Evolutionary conservation across 192 early-diverging fungal genomes (phyloP).

Genomic region (Coemansia sp.): DNA sequence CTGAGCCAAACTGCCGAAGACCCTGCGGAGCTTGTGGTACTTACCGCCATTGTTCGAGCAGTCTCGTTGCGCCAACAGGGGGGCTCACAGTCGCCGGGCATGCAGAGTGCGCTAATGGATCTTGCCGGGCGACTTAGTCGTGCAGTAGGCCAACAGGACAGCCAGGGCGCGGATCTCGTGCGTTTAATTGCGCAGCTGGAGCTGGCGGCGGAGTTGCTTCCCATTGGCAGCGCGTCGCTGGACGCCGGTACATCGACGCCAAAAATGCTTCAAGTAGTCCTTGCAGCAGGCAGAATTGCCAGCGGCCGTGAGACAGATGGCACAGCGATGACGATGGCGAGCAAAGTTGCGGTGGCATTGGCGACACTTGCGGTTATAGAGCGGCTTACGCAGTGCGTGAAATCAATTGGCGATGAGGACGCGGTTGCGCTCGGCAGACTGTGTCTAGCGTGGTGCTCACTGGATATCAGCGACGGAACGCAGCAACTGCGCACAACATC

Average conservation of each 20-base stretch:
- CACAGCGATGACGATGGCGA: neutral
- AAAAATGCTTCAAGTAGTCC: conserved; percentile 16
- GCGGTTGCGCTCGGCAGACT: conserved; percentile 22
- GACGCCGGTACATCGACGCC: conserved; percentile 17
- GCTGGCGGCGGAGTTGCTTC: conserved; percentile 44
- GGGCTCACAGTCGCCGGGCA: conserved; percentile 30
- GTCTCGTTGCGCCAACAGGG: conserved; percentile 19
- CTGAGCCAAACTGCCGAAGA: conserved; percentile 5
- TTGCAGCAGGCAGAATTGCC: neutral
- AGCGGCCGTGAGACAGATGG: neutral
- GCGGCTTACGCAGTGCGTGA: conserved; percentile 21
- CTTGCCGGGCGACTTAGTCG: conserved; percentile 4
- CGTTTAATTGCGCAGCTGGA: conserved; percentile 25
- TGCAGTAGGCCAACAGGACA: neutral
- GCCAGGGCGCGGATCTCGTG: neutral
- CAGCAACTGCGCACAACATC: neutral
- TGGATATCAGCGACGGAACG: neutral
- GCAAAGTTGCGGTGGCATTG: conserved; percentile 8
- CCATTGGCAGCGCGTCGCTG: conserved; percentile 12
- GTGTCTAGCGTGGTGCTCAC: conserved; percentile 21
- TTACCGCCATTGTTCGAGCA: conserved; percentile 16
- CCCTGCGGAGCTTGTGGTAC: neutral
- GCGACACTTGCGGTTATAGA: conserved; percentile 18
- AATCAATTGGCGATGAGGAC: conserved; percentile 14
- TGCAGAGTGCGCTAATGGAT: conserved; percentile 38